Evolutionary conservation across 2,329 filamentous ascomycete genomes (phyloP).

Genomic region (Biscogniauxia mediterranea): DNA sequence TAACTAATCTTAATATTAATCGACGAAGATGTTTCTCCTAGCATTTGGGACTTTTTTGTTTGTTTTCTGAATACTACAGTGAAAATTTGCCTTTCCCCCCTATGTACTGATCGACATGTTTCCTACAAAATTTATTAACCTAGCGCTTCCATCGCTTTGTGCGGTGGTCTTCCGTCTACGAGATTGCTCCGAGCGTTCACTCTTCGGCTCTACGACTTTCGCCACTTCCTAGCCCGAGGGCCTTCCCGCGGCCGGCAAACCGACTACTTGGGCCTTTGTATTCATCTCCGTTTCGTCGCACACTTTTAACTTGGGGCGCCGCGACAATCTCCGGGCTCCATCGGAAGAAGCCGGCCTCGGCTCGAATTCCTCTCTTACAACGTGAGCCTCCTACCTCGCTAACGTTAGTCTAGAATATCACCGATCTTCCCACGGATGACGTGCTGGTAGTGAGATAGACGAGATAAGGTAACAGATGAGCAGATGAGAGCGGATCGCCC

Average conservation of each 20-base stretch:
- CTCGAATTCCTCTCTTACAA: too few relatives aligned
- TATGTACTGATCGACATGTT: neutral
- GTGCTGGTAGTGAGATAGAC: neutral
- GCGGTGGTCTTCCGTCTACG: neutral
- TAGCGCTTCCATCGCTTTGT: neutral
- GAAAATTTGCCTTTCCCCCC: neutral
- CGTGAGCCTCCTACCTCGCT: too few relatives aligned
- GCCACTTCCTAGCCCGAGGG: neutral
- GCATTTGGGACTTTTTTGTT: conserved; percentile 3
- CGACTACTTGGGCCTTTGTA: neutral
- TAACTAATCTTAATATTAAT: conserved; percentile 32
- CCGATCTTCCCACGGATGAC: neutral
- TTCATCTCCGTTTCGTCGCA: neutral
- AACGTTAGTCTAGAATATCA: neutral
- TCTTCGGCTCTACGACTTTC: neutral
- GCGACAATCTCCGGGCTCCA: too few relatives aligned
- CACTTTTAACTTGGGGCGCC: neutral
- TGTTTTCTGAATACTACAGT: neutral
- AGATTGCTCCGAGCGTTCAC: neutral
- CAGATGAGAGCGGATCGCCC: too few relatives aligned
- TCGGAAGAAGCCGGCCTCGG: too few relatives aligned
- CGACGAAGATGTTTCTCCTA: conserved; percentile 19
- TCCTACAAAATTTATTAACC: too few relatives aligned
- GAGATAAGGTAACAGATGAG: neutral
- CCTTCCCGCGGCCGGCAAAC: neutral